Evolutionary conservation across 805 yeast genomes (phyloP).

Genomic region (Brettanomyces custersianus): DNA sequence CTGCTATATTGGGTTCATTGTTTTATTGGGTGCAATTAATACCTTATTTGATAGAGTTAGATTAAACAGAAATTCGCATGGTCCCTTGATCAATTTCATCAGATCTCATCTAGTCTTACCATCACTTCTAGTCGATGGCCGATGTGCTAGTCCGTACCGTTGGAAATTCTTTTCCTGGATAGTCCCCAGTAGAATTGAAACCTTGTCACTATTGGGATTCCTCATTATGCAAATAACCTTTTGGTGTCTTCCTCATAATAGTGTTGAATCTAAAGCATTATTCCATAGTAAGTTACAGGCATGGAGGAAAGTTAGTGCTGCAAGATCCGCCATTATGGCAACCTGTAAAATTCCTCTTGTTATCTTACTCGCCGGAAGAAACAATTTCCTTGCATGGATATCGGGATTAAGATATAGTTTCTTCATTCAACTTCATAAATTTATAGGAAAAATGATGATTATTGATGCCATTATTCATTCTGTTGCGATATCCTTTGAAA

Average conservation of each 20-base stretch:
- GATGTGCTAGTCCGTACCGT: slow-evolving; percentile 10
- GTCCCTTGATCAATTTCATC: too few species aligned
- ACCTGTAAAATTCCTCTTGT: slow-evolving; percentile 32
- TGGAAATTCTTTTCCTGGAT: slow-evolving; percentile 6
- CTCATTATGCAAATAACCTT: slow-evolving; percentile 18
- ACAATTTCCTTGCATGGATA: slow-evolving; percentile 32
- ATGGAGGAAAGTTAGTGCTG: slow-evolving; percentile 21
- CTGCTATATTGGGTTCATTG: too few species aligned
- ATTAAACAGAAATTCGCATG: slow-evolving; percentile 19
- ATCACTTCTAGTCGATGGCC: slow-evolving; percentile 24
- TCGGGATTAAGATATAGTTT: slow-evolving; percentile 35
- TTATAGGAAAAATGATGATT: slow-evolving; percentile 47
- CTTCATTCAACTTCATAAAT: slow-evolving; percentile 52
- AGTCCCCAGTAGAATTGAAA: slow-evolving; percentile 27
- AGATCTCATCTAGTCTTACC: slow-evolving; percentile 31
- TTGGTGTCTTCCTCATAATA: slow-evolving; percentile 12
- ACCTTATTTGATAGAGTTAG: slow-evolving; percentile 19
- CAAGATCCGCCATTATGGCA: slow-evolving; percentile 33
- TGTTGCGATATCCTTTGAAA: slow-evolving; percentile 22
- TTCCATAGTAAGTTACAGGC: slow-evolving; percentile 26
- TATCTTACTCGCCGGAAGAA: slow-evolving; percentile 41
- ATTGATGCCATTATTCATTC: slow-evolving; percentile 33
- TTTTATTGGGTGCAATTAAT: too few species aligned
- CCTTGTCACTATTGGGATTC: slow-evolving; percentile 20
- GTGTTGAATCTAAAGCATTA: slow-evolving; percentile 8